phyloP scores from a whole-genome alignment of 495 filamentous ascomycete genomes.

The Filosporella fistucella region DNA sequence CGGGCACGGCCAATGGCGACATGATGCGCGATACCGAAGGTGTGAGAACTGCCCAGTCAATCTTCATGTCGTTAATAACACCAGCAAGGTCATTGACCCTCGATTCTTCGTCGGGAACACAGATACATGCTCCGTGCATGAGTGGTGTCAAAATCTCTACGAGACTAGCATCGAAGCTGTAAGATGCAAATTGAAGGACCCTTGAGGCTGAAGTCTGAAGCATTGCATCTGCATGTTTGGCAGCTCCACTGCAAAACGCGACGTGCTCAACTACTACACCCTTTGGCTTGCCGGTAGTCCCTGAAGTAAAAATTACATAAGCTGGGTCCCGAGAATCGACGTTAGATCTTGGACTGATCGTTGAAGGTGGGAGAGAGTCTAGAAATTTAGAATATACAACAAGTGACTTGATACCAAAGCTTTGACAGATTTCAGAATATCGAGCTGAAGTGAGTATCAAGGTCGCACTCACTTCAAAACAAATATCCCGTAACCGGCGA shows the following conservation, averaged over 20 bases:
- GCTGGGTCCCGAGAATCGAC: too few relatives aligned
- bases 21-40: neutral
- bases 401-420: too few relatives aligned
- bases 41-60: constrained; percentile 49
- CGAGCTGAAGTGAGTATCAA: neutral
- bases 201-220: neutral
- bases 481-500: neutral
- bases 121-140: neutral
- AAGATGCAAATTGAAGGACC: neutral
- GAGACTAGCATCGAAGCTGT: constrained; percentile 1
- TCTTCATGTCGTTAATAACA: constrained; percentile 30
- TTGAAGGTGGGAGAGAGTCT: too few relatives aligned
- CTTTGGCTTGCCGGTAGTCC: constrained; percentile 2
- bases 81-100: constrained; percentile 31
- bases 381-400: too few relatives aligned
- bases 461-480: neutral
- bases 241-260: neutral
- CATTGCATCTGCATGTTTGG: neutral
- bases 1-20: constrained; percentile 21
- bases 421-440: too few relatives aligned
- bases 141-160: neutral
- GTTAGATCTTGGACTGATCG: too few relatives aligned
- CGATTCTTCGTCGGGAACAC: constrained; percentile 18
- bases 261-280: neutral
- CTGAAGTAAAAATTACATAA: neutral